Conservation (phyloP, 345 rosid genomes). For the Gynandropsis gynandra region DNA sequence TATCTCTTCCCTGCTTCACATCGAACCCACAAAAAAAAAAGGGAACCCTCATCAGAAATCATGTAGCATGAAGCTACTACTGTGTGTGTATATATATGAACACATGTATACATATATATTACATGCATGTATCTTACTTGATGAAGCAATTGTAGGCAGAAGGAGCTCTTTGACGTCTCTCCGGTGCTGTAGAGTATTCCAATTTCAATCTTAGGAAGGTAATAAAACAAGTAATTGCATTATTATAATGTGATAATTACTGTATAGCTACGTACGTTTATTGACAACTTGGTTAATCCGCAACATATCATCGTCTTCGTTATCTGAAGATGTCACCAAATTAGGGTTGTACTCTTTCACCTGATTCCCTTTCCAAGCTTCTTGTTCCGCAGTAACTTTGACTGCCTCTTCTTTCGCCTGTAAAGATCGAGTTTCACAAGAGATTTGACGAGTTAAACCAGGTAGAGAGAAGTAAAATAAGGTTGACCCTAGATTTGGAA, state of each 20-base stretch:
- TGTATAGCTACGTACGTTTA: conserved; percentile 55
- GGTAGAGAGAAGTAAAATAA: neutral
- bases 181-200: conserved; percentile 57
- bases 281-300: conserved; percentile 54
- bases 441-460: too few relatives aligned
- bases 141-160: conserved; percentile 93
- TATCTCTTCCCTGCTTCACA: conserved; percentile 80
- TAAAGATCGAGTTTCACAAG: conserved; percentile 2
- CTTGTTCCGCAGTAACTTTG: conserved; percentile 26
- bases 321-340: conserved; percentile 49
- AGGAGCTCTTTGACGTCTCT: conserved; percentile 97
- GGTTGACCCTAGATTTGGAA: too few relatives aligned
- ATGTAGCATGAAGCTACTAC: neutral
- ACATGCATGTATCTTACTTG: conserved; percentile 49
- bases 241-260: neutral
- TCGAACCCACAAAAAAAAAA: conserved; percentile 3
- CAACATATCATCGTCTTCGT: conserved; percentile 56
- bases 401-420: conserved; percentile 40
- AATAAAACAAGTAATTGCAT: neutral
- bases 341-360: conserved; percentile 34
- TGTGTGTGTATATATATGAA: neutral
- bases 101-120: neutral
- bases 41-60: neutral
- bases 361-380: conserved; percentile 23
- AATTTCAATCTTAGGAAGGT: neutral